phyloP scores from a whole-genome alignment of 352 stramenopile genomes.

The Pythium coloratum region DNA sequence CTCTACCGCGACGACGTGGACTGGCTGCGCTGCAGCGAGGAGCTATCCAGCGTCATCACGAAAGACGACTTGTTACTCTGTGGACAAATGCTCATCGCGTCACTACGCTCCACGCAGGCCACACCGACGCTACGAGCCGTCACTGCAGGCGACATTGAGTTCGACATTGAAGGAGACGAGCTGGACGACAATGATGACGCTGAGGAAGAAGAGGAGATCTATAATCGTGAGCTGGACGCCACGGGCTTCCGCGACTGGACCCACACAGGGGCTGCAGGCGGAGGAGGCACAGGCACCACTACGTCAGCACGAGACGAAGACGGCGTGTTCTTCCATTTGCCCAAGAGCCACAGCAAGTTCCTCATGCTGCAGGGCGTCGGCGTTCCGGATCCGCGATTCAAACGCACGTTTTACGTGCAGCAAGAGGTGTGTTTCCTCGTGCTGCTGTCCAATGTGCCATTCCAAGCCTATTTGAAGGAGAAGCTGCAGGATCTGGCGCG shows the following conservation, averaged over 20 bases:
- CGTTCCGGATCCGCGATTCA: slow-evolving; percentile 40
- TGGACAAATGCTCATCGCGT: slow-evolving; percentile 27
- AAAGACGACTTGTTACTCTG: slow-evolving; percentile 30
- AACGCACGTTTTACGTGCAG: slow-evolving; percentile 40
- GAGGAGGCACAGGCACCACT: background rate
- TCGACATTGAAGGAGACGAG: slow-evolving; percentile 25
- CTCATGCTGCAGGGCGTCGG: slow-evolving; percentile 46
- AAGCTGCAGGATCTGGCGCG: slow-evolving; percentile 33
- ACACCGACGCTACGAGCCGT: slow-evolving; percentile 16
- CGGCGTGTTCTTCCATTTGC: slow-evolving; percentile 55
- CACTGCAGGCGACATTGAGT: slow-evolving; percentile 7
- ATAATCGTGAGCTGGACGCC: slow-evolving; percentile 61
- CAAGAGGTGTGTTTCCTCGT: slow-evolving; percentile 54
- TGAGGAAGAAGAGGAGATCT: slow-evolving; percentile 69
- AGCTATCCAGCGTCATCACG: slow-evolving; percentile 8
- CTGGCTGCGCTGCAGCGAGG: slow-evolving; percentile 27
- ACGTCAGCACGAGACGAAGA: slow-evolving; percentile 18
- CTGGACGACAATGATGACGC: slow-evolving; percentile 24
- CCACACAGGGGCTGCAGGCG: slow-evolving; percentile 9
- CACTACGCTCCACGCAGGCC: slow-evolving; percentile 15
- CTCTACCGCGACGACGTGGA: slow-evolving; percentile 34
- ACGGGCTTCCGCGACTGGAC: slow-evolving; percentile 36
- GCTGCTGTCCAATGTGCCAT: slow-evolving; percentile 46
- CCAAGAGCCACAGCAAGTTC: slow-evolving; percentile 21
- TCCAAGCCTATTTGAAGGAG: slow-evolving; percentile 41